phyloP scores from a whole-genome alignment of 495 filamentous ascomycete genomes.

The Lepraria neglecta region DNA sequence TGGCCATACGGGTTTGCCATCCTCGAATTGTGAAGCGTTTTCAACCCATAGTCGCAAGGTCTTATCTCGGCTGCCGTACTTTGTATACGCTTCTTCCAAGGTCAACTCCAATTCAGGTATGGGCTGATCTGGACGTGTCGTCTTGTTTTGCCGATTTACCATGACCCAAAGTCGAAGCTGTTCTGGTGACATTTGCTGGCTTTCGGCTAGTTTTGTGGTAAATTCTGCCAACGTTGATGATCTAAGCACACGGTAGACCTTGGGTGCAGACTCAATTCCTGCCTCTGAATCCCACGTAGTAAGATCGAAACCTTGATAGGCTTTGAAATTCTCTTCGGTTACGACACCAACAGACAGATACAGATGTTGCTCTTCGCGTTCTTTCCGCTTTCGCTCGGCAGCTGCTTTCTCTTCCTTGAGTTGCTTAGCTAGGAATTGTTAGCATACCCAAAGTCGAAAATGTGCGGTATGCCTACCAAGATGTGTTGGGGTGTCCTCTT shows the following conservation, averaged over 20 bases:
- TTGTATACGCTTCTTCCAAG: slow-evolving; percentile 71
- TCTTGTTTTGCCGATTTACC: slow-evolving; percentile 98
- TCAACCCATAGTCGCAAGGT: slow-evolving; percentile 85
- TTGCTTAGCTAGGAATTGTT: slow-evolving; percentile 52
- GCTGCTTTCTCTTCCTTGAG: slow-evolving; percentile 75
- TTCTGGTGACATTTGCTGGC: slow-evolving; percentile 52
- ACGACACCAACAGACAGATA: slow-evolving; percentile 79
- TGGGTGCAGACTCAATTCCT: slow-evolving; percentile 39
- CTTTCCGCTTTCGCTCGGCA: slow-evolving; percentile 66
- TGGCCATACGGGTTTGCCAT: slow-evolving; percentile 66
- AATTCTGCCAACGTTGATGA: slow-evolving; percentile 70
- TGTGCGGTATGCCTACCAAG: slow-evolving; percentile 51
- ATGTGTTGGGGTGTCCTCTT: slow-evolving; percentile 74
- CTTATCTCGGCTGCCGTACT: slow-evolving; percentile 60
- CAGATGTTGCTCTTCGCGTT: slow-evolving; percentile 87
- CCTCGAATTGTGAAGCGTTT: slow-evolving; percentile 56
- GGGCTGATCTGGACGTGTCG: slow-evolving; percentile 80
- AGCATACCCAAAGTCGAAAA: slow-evolving; percentile 8
- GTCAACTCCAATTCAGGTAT: slow-evolving; percentile 70
- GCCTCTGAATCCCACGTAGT: slow-evolving; percentile 63
- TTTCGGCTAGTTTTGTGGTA: slow-evolving; percentile 57
- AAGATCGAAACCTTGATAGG: slow-evolving; percentile 80
- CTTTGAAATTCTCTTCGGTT: slow-evolving; percentile 68
- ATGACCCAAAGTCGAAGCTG: slow-evolving; percentile 85
- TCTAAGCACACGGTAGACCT: slow-evolving; percentile 61